Conservation (phyloP, 2,329 filamentous ascomycete species). For the Tolypocladium paradoxum region DNA sequence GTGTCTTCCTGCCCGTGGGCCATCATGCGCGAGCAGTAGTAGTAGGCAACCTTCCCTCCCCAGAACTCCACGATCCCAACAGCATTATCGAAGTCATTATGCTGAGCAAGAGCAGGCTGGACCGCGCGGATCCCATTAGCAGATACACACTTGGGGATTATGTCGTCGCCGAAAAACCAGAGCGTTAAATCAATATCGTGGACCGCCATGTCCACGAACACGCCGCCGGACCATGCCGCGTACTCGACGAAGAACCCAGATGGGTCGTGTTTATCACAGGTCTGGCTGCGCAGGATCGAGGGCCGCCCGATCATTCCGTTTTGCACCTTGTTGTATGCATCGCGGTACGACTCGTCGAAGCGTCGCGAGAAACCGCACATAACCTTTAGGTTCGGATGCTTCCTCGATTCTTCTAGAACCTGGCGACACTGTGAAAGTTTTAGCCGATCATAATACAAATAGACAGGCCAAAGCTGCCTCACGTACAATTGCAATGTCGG, state of each 20-base stretch:
- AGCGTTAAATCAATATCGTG: constrained; percentile 44
- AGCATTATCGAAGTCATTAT: constrained; percentile 19
- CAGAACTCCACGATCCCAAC: constrained; percentile 55
- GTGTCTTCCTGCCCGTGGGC: constrained; percentile 56
- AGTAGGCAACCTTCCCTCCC: constrained; percentile 51
- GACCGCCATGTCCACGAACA: constrained; percentile 59
- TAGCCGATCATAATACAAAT: no score
- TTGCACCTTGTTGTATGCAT: constrained; percentile 42
- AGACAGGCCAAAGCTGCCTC: no score
- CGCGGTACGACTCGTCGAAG: constrained; percentile 55
- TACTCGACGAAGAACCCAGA: constrained; percentile 58
- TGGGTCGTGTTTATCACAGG: constrained; percentile 55
- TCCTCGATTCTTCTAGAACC: no score
- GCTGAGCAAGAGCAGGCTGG: constrained; percentile 13
- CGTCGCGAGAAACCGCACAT: constrained; percentile 25
- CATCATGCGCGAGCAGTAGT: constrained; percentile 57
- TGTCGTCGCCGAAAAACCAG: constrained; percentile 18
- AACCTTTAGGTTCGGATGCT: constrained; percentile 52
- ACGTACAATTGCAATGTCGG: no score
- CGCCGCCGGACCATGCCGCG: constrained; percentile 53
- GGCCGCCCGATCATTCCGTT: constrained; percentile 47
- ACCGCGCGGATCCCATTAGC: constrained; percentile 17
- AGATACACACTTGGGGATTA: constrained; percentile 13
- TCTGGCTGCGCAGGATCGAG: constrained; percentile 52
- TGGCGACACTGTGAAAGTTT: no score